A percentile compares a stretch with the other conserved stretches of the same genome.
These are phyloP conservation scores for Crithidia sp. DNA, from an alignment of 208 protist species.

Conservation along the genomic window DNA sequence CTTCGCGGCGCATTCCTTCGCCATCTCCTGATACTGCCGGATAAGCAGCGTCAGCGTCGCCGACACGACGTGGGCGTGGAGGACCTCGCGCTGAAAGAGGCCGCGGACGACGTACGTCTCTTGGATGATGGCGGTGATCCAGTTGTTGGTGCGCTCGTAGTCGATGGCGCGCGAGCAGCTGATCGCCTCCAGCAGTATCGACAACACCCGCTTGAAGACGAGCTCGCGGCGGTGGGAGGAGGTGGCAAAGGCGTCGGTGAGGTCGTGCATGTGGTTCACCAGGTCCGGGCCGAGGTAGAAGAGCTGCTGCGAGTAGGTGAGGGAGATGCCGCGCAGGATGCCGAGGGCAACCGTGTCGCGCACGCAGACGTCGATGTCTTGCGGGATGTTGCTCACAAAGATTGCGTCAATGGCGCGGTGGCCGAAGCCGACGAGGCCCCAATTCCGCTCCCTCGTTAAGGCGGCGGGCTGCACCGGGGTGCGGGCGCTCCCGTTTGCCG, in stretches of 20 bases:
- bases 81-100: slow-evolving; percentile 73
- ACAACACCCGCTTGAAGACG: slow-evolving; percentile 73
- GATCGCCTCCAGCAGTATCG: slow-evolving; percentile 75
- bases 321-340: slow-evolving; percentile 65
- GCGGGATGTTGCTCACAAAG: slow-evolving; percentile 64
- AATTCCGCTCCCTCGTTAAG: slow-evolving; percentile 28
- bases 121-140: slow-evolving; percentile 78
- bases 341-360: slow-evolving; percentile 62
- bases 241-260: slow-evolving; percentile 73
- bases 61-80: slow-evolving; percentile 79
- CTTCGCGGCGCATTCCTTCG: slow-evolving; percentile 41
- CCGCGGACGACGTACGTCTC: slow-evolving; percentile 76
- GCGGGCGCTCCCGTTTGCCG: neutral
- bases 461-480: neutral
- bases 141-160: slow-evolving; percentile 75
- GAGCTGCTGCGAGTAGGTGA: slow-evolving; percentile 53
- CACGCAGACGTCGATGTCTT: slow-evolving; percentile 66
- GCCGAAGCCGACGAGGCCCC: slow-evolving; percentile 61
- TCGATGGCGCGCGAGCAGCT: slow-evolving; percentile 64
- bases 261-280: slow-evolving; percentile 68
- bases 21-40: slow-evolving; percentile 76
- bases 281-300: slow-evolving; percentile 55
- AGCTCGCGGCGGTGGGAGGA: slow-evolving; percentile 61
- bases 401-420: slow-evolving; percentile 54
- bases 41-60: slow-evolving; percentile 73